phyloP scores from a whole-genome alignment of 495 filamentous ascomycete species.

The Baudoinia panamericana region DNA sequence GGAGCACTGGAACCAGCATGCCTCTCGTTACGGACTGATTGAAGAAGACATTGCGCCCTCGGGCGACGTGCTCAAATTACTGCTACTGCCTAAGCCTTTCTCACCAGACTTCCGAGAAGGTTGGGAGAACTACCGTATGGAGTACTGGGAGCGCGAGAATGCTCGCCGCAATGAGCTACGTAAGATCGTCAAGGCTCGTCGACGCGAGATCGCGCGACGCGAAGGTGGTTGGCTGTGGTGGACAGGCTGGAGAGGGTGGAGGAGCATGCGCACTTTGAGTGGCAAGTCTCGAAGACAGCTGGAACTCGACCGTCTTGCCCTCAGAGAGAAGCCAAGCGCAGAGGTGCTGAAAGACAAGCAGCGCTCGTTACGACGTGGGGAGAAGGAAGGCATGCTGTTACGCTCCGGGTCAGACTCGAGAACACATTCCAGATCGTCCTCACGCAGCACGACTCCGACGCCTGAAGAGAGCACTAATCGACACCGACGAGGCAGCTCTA shows the following conservation, averaged over 20 bases:
- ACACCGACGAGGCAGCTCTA: conserved; percentile 10
- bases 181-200: conserved; percentile 48
- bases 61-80: conserved; percentile 78
- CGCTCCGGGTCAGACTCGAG: conserved; percentile 9
- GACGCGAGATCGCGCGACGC: conserved; percentile 50
- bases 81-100: conserved; percentile 88
- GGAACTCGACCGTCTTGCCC: conserved; percentile 26
- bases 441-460: conserved; percentile 10
- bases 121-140: conserved; percentile 84
- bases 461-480: no score
- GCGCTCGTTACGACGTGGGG: background rate
- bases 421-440: conserved; percentile 7
- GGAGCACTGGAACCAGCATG: conserved; percentile 13
- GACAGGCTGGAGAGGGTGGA: conserved; percentile 51
- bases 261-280: conserved; percentile 21
- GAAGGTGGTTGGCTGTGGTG: conserved; percentile 77
- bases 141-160: conserved; percentile 97
- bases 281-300: conserved; percentile 9
- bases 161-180: conserved; percentile 66
- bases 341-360: conserved; percentile 1
- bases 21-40: conserved; percentile 19
- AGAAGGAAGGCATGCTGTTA: background rate
- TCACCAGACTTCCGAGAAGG: conserved; percentile 91
- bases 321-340: conserved; percentile 3
- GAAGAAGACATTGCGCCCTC: conserved; percentile 79